phyloP scores from a whole-genome alignment of 768 basidiomycete species.

The Termitomyces sp. region DNA sequence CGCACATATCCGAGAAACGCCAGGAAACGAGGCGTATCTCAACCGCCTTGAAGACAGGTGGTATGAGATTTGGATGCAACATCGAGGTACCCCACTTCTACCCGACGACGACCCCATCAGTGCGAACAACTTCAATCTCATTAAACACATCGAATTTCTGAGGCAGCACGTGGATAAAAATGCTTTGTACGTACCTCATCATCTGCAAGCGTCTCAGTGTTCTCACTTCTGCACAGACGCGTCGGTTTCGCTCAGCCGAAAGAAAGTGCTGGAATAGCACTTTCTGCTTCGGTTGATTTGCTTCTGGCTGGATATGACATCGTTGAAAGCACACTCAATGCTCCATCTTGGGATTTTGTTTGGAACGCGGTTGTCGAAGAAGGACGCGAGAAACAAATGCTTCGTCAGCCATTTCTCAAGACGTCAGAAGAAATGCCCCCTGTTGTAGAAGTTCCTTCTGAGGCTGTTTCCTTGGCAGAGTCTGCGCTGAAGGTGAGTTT shows the following conservation, averaged over 20 bases:
- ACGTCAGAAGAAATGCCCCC: slow-evolving; percentile 33
- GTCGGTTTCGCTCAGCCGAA: slow-evolving; percentile 52
- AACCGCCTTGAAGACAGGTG: slow-evolving; percentile 77
- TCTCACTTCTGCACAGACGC: slow-evolving; percentile 36
- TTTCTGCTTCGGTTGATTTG: slow-evolving; percentile 39
- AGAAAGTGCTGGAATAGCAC: slow-evolving; percentile 23
- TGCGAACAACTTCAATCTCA: slow-evolving; percentile 71
- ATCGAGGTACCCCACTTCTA: slow-evolving; percentile 60
- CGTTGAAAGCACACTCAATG: slow-evolving; percentile 31
- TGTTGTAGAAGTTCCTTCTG: slow-evolving; percentile 21
- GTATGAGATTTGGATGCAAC: slow-evolving; percentile 69
- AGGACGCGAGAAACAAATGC: slow-evolving; percentile 62
- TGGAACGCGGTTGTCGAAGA: slow-evolving; percentile 72
- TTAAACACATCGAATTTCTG: slow-evolving; percentile 76
- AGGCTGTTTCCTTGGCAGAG: slow-evolving; percentile 53
- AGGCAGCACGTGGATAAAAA: slow-evolving; percentile 81
- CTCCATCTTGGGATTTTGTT: slow-evolving; percentile 65
- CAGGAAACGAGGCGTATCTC: slow-evolving; percentile 69
- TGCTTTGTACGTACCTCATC: slow-evolving; percentile 58
- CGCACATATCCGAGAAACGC: slow-evolving; percentile 49
- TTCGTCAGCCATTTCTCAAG: slow-evolving; percentile 49
- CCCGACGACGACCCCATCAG: slow-evolving; percentile 68
- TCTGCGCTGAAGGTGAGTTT: slow-evolving; percentile 59
- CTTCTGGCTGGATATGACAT: slow-evolving; percentile 46
- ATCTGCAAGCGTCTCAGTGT: not conserved